Conservation (phyloP, 2,329 filamentous ascomycete genomes). For the Tolypocladium album region DNA sequence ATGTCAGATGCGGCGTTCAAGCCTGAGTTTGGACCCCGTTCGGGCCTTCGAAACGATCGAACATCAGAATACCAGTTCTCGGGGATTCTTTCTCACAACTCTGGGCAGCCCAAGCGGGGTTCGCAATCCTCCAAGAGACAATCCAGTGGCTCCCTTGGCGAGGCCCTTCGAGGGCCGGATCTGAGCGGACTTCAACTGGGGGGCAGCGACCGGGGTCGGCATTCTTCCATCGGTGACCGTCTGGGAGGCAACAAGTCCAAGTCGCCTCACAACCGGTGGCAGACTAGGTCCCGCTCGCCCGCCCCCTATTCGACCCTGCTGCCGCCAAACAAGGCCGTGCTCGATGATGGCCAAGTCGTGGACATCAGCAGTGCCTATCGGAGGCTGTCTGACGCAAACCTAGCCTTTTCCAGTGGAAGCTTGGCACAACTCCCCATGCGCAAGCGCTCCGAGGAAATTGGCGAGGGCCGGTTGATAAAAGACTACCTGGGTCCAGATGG, state of each 20-base stretch:
- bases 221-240: conserved; percentile 25
- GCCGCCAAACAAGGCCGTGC: conserved; percentile 29
- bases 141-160: conserved; percentile 31
- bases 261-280: conserved; percentile 40
- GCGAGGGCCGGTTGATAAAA: conserved; percentile 52
- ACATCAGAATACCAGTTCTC: conserved; percentile 51
- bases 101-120: conserved; percentile 32
- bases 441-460: conserved; percentile 33
- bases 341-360: conserved; percentile 50
- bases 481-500: conserved; percentile 56
- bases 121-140: conserved; percentile 13
- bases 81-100: conserved; percentile 42
- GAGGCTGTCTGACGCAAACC: conserved; percentile 59
- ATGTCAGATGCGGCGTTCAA: conserved; percentile 42
- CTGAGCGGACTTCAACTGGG: conserved; percentile 38
- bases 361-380: conserved; percentile 63
- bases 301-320: conserved; percentile 15
- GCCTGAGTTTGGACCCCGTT: conserved; percentile 33
- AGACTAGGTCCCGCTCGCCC: conserved; percentile 26
- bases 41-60: conserved; percentile 24
- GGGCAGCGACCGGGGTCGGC: conserved; percentile 32
- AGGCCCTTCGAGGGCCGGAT: conserved; percentile 42
- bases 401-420: conserved; percentile 52
- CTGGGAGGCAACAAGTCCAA: conserved; percentile 33
- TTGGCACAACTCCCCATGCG: conserved; percentile 51